Evolutionary conservation across 2,329 filamentous ascomycete species (phyloP).

Genomic region (Colletotrichum abscissum): DNA sequence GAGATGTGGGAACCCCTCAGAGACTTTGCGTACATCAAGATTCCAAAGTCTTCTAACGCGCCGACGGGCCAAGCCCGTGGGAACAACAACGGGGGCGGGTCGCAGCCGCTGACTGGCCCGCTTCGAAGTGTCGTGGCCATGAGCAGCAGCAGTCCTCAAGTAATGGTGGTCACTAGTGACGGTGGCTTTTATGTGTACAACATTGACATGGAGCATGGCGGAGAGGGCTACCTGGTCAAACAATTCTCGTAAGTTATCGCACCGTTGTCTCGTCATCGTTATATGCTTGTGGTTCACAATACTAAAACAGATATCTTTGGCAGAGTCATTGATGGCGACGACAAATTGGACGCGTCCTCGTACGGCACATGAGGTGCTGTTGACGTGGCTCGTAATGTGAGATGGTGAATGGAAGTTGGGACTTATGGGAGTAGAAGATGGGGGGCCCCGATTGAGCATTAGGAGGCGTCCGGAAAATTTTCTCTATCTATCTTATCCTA

Average conservation of each 20-base stretch:
- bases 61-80: constrained; percentile 41
- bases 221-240: constrained; percentile 90
- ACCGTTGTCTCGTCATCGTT: neutral
- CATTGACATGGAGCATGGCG: constrained; percentile 93
- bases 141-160: constrained; percentile 92
- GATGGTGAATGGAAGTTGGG: neutral
- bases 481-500: neutral
- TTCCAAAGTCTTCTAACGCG: constrained; percentile 70
- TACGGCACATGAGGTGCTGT: constrained; percentile 49
- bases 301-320: neutral
- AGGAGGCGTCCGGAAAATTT: constrained; percentile 19
- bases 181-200: constrained; percentile 95
- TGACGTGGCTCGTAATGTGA: neutral
- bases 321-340: constrained; percentile 66
- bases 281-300: neutral
- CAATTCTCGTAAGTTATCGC: constrained; percentile 83
- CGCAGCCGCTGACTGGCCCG: constrained; percentile 55
- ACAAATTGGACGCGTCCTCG: constrained; percentile 62
- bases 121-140: constrained; percentile 95
- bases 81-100: constrained; percentile 7
- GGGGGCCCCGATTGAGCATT: constrained; percentile 11
- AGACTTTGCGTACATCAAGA: constrained; percentile 96
- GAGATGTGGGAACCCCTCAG: constrained; percentile 97
- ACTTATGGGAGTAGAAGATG: neutral
- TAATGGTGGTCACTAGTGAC: constrained; percentile 98